phyloP scores from a whole-genome alignment of 2,329 filamentous ascomycete species.

The Fonsecaea pedrosoi region DNA sequence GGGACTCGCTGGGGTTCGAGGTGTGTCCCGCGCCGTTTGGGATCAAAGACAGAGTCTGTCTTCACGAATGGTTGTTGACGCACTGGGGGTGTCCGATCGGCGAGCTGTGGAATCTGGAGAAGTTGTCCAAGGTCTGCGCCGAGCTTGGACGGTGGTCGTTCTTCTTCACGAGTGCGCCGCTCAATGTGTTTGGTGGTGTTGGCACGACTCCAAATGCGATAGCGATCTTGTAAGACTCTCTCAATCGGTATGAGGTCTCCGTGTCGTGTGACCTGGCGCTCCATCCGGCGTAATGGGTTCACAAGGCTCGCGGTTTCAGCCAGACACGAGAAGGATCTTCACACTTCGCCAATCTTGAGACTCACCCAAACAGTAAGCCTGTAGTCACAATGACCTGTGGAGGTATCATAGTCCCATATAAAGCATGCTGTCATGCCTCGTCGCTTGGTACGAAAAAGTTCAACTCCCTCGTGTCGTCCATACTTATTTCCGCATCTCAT shows the following conservation, averaged over 20 bases:
- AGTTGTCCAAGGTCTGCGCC: constrained; percentile 45
- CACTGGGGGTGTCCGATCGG: constrained; percentile 41
- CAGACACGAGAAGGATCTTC: too few relatives aligned
- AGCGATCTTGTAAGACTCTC: constrained; percentile 29
- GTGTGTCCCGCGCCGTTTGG: neutral
- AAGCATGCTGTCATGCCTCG: neutral
- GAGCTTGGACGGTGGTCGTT: constrained; percentile 49
- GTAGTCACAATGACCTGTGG: neutral
- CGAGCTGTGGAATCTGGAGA: constrained; percentile 47
- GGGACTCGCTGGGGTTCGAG: constrained; percentile 43
- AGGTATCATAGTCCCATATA: neutral
- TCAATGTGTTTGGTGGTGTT: constrained; percentile 34
- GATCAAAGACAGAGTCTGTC: constrained; percentile 3
- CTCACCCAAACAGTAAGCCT: neutral
- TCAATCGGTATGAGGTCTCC: too few relatives aligned
- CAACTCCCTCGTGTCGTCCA: neutral
- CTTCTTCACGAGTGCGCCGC: constrained; percentile 51
- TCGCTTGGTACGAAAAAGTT: neutral
- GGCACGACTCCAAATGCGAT: constrained; percentile 26
- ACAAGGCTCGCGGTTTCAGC: too few relatives aligned
- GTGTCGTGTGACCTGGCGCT: too few relatives aligned
- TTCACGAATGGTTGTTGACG: constrained; percentile 35
- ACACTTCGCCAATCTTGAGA: neutral
- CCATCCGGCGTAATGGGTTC: too few relatives aligned
- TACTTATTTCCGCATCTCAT: neutral